phyloP scores from a whole-genome alignment of 2,329 filamentous ascomycete species.

The Trichoderma aggressivum region DNA sequence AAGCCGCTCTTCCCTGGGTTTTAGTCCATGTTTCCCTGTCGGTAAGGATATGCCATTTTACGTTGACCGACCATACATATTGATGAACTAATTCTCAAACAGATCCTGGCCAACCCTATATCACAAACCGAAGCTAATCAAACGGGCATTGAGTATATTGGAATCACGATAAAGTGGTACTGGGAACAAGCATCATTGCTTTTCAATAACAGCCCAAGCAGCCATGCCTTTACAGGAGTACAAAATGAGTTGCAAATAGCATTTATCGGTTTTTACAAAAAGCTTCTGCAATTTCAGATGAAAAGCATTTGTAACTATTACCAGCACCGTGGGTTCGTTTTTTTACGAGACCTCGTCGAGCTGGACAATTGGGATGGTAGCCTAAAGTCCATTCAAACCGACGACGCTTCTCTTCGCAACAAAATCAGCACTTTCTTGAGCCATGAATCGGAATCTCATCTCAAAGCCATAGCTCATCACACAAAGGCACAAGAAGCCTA shows the following conservation, averaged over 20 bases:
- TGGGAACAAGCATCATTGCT: background rate
- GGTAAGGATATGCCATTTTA: slow-evolving; percentile 23
- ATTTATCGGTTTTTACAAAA: slow-evolving; percentile 37
- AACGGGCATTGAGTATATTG: background rate
- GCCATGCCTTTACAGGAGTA: background rate
- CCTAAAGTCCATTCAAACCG: slow-evolving; percentile 28
- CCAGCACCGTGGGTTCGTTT: slow-evolving; percentile 26
- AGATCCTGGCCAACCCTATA: background rate
- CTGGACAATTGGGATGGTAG: slow-evolving; percentile 36
- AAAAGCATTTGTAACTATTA: slow-evolving; percentile 39
- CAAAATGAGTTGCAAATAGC: background rate
- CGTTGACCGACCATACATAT: background rate
- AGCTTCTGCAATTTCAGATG: slow-evolving; percentile 39
- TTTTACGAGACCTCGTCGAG: slow-evolving; percentile 30
- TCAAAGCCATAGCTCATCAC: slow-evolving; percentile 13
- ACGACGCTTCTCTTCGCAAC: slow-evolving; percentile 24
- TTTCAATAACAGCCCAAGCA: slow-evolving; percentile 23
- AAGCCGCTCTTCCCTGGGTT: slow-evolving; percentile 37
- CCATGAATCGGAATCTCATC: background rate
- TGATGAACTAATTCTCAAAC: background rate
- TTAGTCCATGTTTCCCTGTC: slow-evolving; percentile 34
- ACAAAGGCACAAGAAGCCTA: background rate
- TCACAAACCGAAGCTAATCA: slow-evolving; percentile 13
- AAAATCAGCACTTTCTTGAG: slow-evolving; percentile 20
- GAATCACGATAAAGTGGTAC: background rate